Evolutionary conservation across 2,329 filamentous ascomycete genomes (phyloP).

Genomic region (Penicillium sp.): DNA sequence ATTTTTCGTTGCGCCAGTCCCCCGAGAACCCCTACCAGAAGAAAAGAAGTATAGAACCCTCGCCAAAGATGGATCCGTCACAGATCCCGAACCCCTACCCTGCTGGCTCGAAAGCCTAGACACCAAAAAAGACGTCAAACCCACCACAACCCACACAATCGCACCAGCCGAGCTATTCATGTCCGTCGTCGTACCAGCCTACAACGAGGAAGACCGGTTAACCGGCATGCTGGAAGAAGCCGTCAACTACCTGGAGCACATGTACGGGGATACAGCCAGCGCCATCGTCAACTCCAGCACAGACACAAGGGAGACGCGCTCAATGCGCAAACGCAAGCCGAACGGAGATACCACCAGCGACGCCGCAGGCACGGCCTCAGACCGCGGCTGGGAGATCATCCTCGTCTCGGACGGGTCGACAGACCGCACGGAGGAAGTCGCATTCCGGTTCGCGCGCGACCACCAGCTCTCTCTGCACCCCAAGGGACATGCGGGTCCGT

Average conservation of each 20-base stretch:
- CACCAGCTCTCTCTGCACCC: constrained; percentile 55
- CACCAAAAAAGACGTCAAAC: constrained; percentile 52
- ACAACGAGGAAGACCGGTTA: constrained; percentile 86
- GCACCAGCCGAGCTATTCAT: constrained; percentile 78
- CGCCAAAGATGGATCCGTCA: constrained; percentile 59
- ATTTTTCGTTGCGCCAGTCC: constrained; percentile 73
- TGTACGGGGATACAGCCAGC: constrained; percentile 58
- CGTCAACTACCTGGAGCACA: constrained; percentile 75
- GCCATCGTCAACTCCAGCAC: neutral
- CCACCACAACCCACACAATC: constrained; percentile 63
- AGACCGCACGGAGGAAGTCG: constrained; percentile 76
- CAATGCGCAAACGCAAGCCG: constrained; percentile 23
- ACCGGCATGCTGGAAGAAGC: constrained; percentile 86
- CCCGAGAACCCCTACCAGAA: constrained; percentile 67
- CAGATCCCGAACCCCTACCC: constrained; percentile 59
- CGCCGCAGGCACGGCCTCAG: constrained; percentile 30
- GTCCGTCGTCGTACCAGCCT: constrained; percentile 90
- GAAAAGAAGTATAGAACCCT: constrained; percentile 86
- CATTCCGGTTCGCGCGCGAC: constrained; percentile 72
- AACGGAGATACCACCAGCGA: constrained; percentile 34
- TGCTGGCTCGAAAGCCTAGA: constrained; percentile 85
- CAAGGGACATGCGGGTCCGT: constrained; percentile 49
- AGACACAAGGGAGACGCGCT: constrained; percentile 10
- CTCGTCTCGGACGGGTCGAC: constrained; percentile 86
- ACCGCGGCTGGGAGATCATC: constrained; percentile 81